Evolutionary conservation across 2,329 filamentous ascomycete species (phyloP), one percentile per base, ranked within the genome.

Genomic region (Xylariaceae sp.): DNA sequence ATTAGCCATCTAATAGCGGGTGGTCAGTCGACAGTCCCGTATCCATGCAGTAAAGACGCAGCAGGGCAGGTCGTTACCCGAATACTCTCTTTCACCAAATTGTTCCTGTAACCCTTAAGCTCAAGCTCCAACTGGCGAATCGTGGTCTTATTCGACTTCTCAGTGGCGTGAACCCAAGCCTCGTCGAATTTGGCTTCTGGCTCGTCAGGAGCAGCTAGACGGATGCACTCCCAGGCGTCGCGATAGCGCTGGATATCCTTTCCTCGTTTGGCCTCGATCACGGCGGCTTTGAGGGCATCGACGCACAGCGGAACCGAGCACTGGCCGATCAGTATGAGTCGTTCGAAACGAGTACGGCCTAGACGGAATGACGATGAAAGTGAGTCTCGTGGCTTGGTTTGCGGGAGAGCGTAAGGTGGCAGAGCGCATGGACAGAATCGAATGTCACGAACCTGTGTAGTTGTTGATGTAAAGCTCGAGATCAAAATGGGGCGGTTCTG

Each of bases 11-110:
- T 96, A 67, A 37, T 42, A 4, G 18, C 48, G 52, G 9, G 18
- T 53, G 23, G 39, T 62, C 37, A 59, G 60, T 35, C 30, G 11
- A 15, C 11, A 10, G 7, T 37, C 18, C 7, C 4, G 39, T 30
- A 9, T 44, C 10, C 37, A 13, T 7, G 4, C 44, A 18, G 15
- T 48, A 51, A 51, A 2, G 11, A 47, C 30, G 9, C 9, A 10
- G 18, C 13, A 13, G 17, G 47, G 47, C 70, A 82, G 23, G 23
- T 30, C 23, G 23, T 58, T 79, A 95, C 92, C 67, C 92, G 78
- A 69, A 97, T 96, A 76, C 92, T 97, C 76, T 99, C 94, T 73
- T 97, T 96, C 68, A 99, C 92, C 49, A 97, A 77, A 69, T 97
- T 99, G 72, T 97, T 96, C 76, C 94, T 96, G 75, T 97, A 97